Conservation (phyloP, 345 rosid species). For the Limnanthes douglasii region DNA sequence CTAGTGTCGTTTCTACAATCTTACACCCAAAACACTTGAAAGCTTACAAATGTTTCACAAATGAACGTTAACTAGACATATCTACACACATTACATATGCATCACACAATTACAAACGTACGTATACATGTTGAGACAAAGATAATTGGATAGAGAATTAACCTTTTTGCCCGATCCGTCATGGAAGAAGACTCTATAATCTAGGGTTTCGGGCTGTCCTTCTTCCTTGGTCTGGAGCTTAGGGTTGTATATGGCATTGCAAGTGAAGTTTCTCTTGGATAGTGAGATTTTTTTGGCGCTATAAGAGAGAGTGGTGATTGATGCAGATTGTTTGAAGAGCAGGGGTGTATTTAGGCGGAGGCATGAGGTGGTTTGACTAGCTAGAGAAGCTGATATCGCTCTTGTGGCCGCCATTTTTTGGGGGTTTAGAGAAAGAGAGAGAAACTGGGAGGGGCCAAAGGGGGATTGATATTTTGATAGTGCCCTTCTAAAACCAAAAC, state of each 20-base stretch:
- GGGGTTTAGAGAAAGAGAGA: too few relatives aligned
- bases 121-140: too few relatives aligned
- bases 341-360: conserved; percentile 28
- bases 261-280: conserved; percentile 39
- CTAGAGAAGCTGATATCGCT: conserved; percentile 26
- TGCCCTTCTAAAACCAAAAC: neutral
- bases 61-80: too few relatives aligned
- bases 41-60: too few relatives aligned
- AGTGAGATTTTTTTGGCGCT: conserved; percentile 7
- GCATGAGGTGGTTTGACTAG: conserved; percentile 24
- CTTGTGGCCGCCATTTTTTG: conserved; percentile 49
- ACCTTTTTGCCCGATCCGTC: conserved; percentile 69
- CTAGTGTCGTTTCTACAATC: too few relatives aligned
- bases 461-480: conserved; percentile 1
- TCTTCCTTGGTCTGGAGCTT: conserved; percentile 44
- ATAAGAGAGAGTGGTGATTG: too few relatives aligned
- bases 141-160: too few relatives aligned
- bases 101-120: too few relatives aligned
- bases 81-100: too few relatives aligned
- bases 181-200: conserved; percentile 63
- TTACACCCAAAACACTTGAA: too few relatives aligned
- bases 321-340: conserved; percentile 12
- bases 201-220: conserved; percentile 66
- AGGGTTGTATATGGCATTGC: conserved; percentile 48
- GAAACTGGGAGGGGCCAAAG: too few relatives aligned